A percentile compares a stretch with the other conserved stretches of the same genome.
Conservation (phyloP, 2,329 filamentous ascomycete species). For the Colletotrichum sp. region DNA sequence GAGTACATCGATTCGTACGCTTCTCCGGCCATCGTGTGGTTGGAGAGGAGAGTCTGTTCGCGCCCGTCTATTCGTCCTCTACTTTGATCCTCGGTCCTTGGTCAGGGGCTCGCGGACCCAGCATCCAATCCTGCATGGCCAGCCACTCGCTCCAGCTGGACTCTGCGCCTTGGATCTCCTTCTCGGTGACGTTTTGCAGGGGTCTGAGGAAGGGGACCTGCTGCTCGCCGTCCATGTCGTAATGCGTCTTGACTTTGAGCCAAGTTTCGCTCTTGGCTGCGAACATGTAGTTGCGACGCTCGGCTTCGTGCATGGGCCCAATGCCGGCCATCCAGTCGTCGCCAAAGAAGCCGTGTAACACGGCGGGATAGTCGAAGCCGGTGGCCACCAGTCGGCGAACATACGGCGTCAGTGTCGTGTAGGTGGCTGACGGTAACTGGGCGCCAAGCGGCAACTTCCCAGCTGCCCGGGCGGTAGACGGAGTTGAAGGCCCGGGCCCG, state of each 20-base stretch:
- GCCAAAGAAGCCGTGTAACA: slow-evolving; percentile 97
- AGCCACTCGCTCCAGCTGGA: slow-evolving; percentile 92
- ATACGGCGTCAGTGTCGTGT: slow-evolving; percentile 82
- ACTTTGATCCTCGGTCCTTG: slow-evolving; percentile 14
- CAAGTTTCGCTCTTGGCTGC: slow-evolving; percentile 92
- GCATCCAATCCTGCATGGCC: slow-evolving; percentile 98
- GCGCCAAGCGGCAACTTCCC: slow-evolving; percentile 32
- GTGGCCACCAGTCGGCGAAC: slow-evolving; percentile 89
- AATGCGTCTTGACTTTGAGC: slow-evolving; percentile 86
- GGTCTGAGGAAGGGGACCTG: slow-evolving; percentile 87
- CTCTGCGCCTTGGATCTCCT: slow-evolving; percentile 85
- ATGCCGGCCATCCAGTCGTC: slow-evolving; percentile 86
- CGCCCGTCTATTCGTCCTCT: slow-evolving; percentile 1
- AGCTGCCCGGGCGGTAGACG: slow-evolving; percentile 29
- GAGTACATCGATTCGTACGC: not conserved
- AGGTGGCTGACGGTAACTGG: slow-evolving; percentile 31
- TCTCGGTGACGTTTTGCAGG: slow-evolving; percentile 75
- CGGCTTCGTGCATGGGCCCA: slow-evolving; percentile 83
- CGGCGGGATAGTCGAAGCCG: slow-evolving; percentile 83
- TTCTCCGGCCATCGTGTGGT: not conserved
- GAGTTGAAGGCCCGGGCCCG: slow-evolving; percentile 31
- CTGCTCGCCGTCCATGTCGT: slow-evolving; percentile 86
- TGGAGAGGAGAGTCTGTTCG: not conserved
- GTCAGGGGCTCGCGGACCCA: slow-evolving; percentile 76
- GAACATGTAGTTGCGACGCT: slow-evolving; percentile 93